These are phyloP conservation scores for Podaxis sp. DNA, from an alignment of 768 basidiomycete species.

Conservation along the genomic window DNA sequence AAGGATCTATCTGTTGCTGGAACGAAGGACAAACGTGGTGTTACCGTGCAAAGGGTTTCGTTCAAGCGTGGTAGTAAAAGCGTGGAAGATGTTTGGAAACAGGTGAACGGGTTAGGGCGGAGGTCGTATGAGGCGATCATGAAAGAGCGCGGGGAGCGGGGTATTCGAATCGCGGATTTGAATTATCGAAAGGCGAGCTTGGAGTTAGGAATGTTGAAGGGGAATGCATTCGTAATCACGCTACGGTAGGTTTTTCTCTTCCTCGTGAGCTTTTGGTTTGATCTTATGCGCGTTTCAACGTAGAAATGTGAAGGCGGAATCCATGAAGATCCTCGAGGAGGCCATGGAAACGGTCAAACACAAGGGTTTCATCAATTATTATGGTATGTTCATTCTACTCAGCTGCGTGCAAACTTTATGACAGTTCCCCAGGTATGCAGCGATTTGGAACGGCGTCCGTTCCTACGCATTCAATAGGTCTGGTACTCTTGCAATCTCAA, in stretches of 20 bases:
- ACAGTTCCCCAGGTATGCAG: conserved; percentile 75
- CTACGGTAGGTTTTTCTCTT: conserved; percentile 54
- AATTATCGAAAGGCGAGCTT: conserved; percentile 78
- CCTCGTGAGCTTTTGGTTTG: neutral
- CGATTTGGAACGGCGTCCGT: conserved; percentile 96
- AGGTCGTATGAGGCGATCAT: conserved; percentile 54
- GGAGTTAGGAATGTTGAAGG: conserved; percentile 94
- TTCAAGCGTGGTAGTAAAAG: conserved; percentile 72
- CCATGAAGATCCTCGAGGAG: conserved; percentile 64
- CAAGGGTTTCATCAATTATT: conserved; percentile 97
- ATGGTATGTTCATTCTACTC: conserved; percentile 48
- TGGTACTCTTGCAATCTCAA: conserved; percentile 83
- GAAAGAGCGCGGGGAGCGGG: conserved; percentile 79
- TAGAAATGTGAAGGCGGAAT: conserved; percentile 84
- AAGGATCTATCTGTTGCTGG: conserved; percentile 90
- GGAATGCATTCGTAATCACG: conserved; percentile 94
- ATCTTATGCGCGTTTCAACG: neutral
- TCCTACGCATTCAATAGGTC: conserved; percentile 91
- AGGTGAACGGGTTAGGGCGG: conserved; percentile 63
- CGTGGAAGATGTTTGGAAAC: conserved; percentile 81
- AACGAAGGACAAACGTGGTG: conserved; percentile 97
- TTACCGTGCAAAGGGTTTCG: conserved; percentile 90
- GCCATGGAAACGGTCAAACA: conserved; percentile 74
- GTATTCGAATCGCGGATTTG: conserved; percentile 83
- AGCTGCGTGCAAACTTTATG: conserved; percentile 9